phyloP scores from a whole-genome alignment of 1,139 yeast genomes.

The Yamadazyma epiphylla region DNA sequence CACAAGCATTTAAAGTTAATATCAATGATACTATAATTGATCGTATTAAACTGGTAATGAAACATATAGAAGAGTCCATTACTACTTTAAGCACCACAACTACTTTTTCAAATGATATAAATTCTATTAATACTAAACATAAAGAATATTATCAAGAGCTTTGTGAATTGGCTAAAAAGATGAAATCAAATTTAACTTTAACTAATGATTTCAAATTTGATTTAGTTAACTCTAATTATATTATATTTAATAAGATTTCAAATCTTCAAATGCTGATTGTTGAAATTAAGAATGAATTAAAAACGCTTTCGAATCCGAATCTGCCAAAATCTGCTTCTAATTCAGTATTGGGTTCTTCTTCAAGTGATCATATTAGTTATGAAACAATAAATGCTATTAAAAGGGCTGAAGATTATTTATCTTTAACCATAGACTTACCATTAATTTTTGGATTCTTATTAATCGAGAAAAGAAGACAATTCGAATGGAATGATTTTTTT shows the following conservation, averaged over 20 bases:
- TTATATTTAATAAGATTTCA: constrained; percentile 32
- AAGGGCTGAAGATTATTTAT: constrained; percentile 41
- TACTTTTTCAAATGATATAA: neutral
- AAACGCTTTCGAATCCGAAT: constrained; percentile 13
- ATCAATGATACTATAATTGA: neutral
- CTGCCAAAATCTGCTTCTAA: constrained; percentile 4
- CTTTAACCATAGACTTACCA: constrained; percentile 71
- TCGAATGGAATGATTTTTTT: constrained; percentile 59
- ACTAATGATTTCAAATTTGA: constrained; percentile 21
- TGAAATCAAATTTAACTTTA: constrained; percentile 3
- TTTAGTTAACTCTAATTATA: constrained; percentile 20
- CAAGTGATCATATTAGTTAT: constrained; percentile 10
- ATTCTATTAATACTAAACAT: neutral
- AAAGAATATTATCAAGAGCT: neutral
- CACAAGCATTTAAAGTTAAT: constrained; percentile 22
- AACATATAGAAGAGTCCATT: neutral
- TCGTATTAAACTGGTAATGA: neutral
- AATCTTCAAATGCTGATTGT: constrained; percentile 40
- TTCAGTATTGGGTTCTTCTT: constrained; percentile 1
- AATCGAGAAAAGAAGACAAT: constrained; percentile 66
- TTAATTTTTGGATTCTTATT: constrained; percentile 73
- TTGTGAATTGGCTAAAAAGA: constrained; percentile 1
- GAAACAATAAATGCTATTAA: constrained; percentile 29
- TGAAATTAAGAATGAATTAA: constrained; percentile 27
- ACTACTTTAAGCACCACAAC: neutral